Conservation (phyloP, 129 eudicot species). For the Artemisia argyi region DNA sequence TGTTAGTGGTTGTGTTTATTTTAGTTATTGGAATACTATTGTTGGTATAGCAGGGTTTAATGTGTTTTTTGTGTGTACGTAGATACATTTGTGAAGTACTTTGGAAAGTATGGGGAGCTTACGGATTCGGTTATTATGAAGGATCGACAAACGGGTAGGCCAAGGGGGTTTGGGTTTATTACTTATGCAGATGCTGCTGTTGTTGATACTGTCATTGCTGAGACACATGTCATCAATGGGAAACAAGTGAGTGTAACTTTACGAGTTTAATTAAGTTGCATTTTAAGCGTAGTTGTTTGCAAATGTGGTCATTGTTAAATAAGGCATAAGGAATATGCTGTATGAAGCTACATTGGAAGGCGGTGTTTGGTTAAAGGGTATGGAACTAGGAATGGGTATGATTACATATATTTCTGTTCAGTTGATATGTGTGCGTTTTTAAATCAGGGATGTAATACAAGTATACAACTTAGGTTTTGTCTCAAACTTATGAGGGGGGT, state of each 20-base stretch:
- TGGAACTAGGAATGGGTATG: too few species aligned
- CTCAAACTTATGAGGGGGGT: too few species aligned
- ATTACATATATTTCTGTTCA: too few species aligned
- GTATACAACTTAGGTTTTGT: too few species aligned
- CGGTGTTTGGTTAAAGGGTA: too few species aligned
- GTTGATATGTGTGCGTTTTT: too few species aligned
- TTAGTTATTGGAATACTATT: neutral
- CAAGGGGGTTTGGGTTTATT: conserved; percentile 89
- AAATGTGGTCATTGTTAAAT: too few species aligned
- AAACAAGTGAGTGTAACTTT: conserved; percentile 61
- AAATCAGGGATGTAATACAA: too few species aligned
- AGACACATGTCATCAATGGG: conserved; percentile 80
- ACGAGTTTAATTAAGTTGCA: neutral
- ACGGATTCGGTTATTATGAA: conserved; percentile 92
- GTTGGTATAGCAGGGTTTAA: conserved; percentile 10
- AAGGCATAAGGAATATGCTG: too few species aligned
- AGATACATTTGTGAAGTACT: conserved; percentile 83
- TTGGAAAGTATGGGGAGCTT: conserved; percentile 93
- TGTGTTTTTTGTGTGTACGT: neutral
- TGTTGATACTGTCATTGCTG: conserved; percentile 82
- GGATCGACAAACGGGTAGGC: conserved; percentile 80
- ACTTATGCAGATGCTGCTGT: conserved; percentile 89
- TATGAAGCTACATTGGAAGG: too few species aligned
- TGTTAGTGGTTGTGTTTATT: neutral
- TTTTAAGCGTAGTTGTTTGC: too few species aligned